Conservation (phyloP, 305 asterid genomes). For the Fraxinus baroniana region DNA sequence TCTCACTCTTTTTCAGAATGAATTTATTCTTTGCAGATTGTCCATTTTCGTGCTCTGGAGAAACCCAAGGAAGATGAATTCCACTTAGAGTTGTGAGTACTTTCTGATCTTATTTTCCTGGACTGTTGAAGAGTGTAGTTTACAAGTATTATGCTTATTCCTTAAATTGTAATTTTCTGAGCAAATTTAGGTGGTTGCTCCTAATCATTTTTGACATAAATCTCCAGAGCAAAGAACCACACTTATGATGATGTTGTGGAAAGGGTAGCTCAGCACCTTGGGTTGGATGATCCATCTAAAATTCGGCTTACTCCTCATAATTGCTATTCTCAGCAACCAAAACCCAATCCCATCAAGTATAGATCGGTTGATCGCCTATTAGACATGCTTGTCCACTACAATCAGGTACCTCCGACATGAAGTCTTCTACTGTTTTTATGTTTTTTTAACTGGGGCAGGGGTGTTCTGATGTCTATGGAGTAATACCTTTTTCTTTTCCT, state of each 20-base stretch:
- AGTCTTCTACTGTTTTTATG: neutral
- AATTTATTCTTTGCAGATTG: too few relatives aligned
- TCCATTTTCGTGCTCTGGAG: too few relatives aligned
- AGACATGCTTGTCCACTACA: constrained; percentile 97
- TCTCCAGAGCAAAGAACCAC: constrained; percentile 76
- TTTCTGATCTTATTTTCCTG: too few relatives aligned
- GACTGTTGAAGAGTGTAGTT: neutral
- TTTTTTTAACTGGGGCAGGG: too few relatives aligned
- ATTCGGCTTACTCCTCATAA: constrained; percentile 94
- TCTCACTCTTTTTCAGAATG: too few relatives aligned
- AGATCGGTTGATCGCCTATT: constrained; percentile 80
- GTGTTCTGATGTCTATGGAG: neutral
- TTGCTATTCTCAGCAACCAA: constrained; percentile 98
- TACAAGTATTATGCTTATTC: too few relatives aligned
- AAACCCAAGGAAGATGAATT: too few relatives aligned
- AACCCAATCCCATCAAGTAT: constrained; percentile 84
- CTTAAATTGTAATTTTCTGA: neutral
- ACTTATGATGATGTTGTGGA: constrained; percentile 95
- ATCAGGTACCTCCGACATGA: constrained; percentile 58
- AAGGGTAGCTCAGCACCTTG: constrained; percentile 77
- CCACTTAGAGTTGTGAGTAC: too few relatives aligned
- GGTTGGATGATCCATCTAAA: constrained; percentile 82
- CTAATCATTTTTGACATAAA: constrained; percentile 24
- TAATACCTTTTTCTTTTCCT: constrained; percentile 1
- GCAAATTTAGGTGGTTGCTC: neutral